Percentiles rank a stretch among this genome's conserved stretches.
These are phyloP conservation scores for Rhizopus microsporus DNA, from an alignment of 371 early-diverging fungal genomes.

Conservation along the genomic window DNA sequence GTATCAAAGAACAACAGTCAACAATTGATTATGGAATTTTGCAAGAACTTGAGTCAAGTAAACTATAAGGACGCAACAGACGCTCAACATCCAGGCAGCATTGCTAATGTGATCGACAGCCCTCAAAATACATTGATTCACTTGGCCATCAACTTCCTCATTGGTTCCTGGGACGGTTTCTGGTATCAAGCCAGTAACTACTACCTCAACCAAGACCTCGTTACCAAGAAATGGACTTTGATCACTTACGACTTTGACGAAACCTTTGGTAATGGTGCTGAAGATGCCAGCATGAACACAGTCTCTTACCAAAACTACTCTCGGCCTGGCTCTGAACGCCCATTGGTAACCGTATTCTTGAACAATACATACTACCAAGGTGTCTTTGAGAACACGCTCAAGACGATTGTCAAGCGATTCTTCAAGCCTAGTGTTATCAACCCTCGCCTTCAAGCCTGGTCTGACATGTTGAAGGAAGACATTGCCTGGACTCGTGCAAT, in stretches of 20 bases:
- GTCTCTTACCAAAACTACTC: slow-evolving; percentile 44
- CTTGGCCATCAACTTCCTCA: slow-evolving; percentile 53
- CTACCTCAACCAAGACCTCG: slow-evolving; percentile 51
- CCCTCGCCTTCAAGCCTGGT: slow-evolving; percentile 54
- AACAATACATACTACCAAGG: slow-evolving; percentile 44
- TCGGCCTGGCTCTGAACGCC: slow-evolving; percentile 35
- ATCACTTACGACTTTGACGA: slow-evolving; percentile 62
- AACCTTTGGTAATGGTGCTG: slow-evolving; percentile 47
- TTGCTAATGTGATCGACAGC: slow-evolving; percentile 34
- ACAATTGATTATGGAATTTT: slow-evolving; percentile 29
- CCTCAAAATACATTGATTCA: slow-evolving; percentile 43
- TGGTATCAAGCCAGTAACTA: slow-evolving; percentile 56
- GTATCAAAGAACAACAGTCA: slow-evolving; percentile 23
- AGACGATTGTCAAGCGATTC: slow-evolving; percentile 51
- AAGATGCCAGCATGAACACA: slow-evolving; percentile 32
- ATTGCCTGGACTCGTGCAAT: slow-evolving; percentile 53
- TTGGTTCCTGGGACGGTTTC: slow-evolving; percentile 55
- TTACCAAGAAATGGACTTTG: slow-evolving; percentile 49
- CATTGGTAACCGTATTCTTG: slow-evolving; percentile 41
- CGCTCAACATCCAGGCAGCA: slow-evolving; percentile 36
- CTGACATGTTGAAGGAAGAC: slow-evolving; percentile 52
- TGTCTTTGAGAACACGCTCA: slow-evolving; percentile 51
- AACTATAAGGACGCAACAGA: slow-evolving; percentile 35
- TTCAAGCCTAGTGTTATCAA: slow-evolving; percentile 54
- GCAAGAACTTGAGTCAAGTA: slow-evolving; percentile 28